phyloP scores from a whole-genome alignment of 176 grass and related monocot genomes.

The Carex myosuroides region DNA sequence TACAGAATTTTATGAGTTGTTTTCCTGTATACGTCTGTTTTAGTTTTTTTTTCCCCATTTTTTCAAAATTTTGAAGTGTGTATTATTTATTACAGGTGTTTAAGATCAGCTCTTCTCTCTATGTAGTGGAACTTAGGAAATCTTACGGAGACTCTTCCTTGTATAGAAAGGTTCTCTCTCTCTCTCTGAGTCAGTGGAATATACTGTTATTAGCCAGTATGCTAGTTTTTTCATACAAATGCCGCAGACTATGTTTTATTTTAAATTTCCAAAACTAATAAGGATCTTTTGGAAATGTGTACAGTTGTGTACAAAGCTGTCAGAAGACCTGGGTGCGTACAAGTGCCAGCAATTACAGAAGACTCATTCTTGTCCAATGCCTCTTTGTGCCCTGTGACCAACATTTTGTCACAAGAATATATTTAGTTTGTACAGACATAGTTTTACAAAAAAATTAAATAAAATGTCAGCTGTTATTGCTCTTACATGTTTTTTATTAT shows the following conservation, averaged over 20 bases:
- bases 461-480: constrained; percentile 25
- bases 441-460: constrained; percentile 30
- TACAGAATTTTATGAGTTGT: background rate
- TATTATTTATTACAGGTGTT: constrained; percentile 49
- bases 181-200: background rate
- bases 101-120: constrained; percentile 66
- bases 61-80: constrained; percentile 10
- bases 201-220: background rate
- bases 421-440: constrained; percentile 10
- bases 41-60: background rate
- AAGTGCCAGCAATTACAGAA: constrained; percentile 34
- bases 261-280: background rate
- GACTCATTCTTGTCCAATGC: constrained; percentile 5
- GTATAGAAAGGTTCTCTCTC: constrained; percentile 55
- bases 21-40: background rate
- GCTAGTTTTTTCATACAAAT: background rate
- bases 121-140: constrained; percentile 75
- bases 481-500: background rate
- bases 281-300: constrained; percentile 11
- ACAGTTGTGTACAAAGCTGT: constrained; percentile 70
- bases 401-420: background rate
- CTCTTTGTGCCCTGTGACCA: constrained; percentile 12
- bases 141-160: constrained; percentile 58
- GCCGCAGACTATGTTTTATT: background rate
- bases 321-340: constrained; percentile 45